Percentiles rank a stretch among this genome's conserved stretches.
Conservation (phyloP, 164 flowering plant species). For the Vitis amurensis region DNA sequence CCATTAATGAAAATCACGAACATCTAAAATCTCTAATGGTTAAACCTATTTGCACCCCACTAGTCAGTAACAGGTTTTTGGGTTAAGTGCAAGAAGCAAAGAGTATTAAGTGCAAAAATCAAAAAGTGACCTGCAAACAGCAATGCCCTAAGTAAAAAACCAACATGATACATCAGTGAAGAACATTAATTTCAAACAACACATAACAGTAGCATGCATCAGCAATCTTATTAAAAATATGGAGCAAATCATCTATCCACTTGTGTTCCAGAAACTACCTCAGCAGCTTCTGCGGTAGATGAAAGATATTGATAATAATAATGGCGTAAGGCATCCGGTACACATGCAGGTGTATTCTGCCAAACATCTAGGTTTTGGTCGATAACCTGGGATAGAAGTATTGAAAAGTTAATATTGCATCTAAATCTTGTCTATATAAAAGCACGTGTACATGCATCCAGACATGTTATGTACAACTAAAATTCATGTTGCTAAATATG, state of each 20-base stretch:
- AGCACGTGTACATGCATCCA: not conserved
- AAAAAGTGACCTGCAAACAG: too few species aligned
- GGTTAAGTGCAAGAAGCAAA: too few species aligned
- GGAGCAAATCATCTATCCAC: conserved; percentile 2
- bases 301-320: conserved; percentile 95
- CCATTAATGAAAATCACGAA: too few species aligned
- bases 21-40: too few species aligned
- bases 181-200: not conserved
- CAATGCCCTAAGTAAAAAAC: too few species aligned
- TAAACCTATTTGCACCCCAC: too few species aligned
- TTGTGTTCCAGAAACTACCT: conserved; percentile 57
- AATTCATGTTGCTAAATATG: not conserved
- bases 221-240: not conserved
- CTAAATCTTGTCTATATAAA: too few species aligned
- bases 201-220: not conserved
- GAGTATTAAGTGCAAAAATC: too few species aligned
- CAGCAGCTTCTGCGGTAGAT: conserved; percentile 92
- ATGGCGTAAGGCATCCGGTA: conserved; percentile 93
- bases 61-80: too few species aligned
- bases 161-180: not conserved
- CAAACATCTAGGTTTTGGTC: conserved; percentile 91
- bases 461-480: not conserved
- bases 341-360: conserved; percentile 82
- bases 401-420: not conserved
- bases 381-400: conserved; percentile 63